These are phyloP conservation scores for Aspergillus sp. DNA, from an alignment of 2,329 filamentous ascomycete genomes.

Conservation along the genomic window DNA sequence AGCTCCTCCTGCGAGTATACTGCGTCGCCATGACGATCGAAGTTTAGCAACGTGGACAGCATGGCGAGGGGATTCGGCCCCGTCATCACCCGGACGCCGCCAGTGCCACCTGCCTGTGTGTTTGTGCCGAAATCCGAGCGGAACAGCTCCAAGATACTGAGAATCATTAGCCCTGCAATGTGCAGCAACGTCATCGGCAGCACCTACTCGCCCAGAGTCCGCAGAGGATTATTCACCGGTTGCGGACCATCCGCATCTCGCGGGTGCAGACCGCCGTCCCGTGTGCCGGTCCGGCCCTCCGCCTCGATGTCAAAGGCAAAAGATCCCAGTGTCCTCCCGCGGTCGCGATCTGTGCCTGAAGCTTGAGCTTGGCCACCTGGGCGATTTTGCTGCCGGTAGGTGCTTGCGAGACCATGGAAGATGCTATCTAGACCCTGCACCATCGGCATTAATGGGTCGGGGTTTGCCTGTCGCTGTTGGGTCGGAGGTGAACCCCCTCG, in stretches of 20 bases:
- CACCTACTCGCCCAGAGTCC: slow-evolving; percentile 53
- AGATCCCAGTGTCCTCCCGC: slow-evolving; percentile 2
- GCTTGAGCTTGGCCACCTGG: not conserved
- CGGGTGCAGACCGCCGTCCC: slow-evolving; percentile 45
- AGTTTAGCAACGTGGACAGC: slow-evolving; percentile 43
- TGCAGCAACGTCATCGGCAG: not conserved
- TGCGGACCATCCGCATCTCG: slow-evolving; percentile 56
- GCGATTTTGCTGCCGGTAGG: slow-evolving; percentile 24
- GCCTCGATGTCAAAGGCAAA: slow-evolving; percentile 9
- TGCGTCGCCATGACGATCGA: slow-evolving; percentile 68
- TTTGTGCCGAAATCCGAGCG: slow-evolving; percentile 24
- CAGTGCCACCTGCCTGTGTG: slow-evolving; percentile 17
- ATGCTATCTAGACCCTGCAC: slow-evolving; percentile 47
- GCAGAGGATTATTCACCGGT: slow-evolving; percentile 48
- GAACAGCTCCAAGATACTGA: slow-evolving; percentile 33
- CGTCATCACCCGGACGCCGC: slow-evolving; percentile 25
- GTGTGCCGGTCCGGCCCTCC: slow-evolving; percentile 13
- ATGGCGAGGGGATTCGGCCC: slow-evolving; percentile 48
- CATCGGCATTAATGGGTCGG: slow-evolving; percentile 33
- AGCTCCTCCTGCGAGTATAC: slow-evolving; percentile 90
- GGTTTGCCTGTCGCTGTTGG: slow-evolving; percentile 14
- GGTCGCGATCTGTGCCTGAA: not conserved
- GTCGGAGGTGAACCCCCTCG: slow-evolving; percentile 20
- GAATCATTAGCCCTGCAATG: not conserved
- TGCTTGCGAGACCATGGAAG: slow-evolving; percentile 48